Percentiles rank a stretch among this genome's conserved stretches.
Evolutionary conservation across 495 filamentous ascomycete species (phyloP).

Genomic region (Pyronema domesticum): DNA sequence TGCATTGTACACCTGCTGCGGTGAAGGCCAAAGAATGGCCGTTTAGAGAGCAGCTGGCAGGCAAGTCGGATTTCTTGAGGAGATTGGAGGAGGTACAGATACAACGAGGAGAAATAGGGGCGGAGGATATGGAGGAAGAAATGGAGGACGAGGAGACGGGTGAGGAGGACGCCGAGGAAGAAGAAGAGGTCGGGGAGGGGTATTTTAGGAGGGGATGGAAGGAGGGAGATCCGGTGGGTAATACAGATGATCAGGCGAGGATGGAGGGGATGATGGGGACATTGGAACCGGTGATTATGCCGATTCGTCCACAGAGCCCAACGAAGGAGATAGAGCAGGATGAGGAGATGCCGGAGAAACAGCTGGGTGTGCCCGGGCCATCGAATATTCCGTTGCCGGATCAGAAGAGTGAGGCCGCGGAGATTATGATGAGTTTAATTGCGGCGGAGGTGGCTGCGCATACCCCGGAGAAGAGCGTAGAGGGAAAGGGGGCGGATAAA

Average conservation of each 20-base stretch:
- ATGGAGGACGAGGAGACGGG: conserved; percentile 9
- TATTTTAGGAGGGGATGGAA: conserved; percentile 2
- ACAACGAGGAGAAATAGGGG: neutral
- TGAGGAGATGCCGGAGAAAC: too few relatives aligned
- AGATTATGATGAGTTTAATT: too few relatives aligned
- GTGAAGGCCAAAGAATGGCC: conserved; percentile 13
- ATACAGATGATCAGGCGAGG: conserved; percentile 4
- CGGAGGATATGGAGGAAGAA: conserved; percentile 1
- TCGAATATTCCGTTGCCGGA: too few relatives aligned
- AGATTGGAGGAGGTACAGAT: conserved; percentile 3
- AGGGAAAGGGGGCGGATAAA: too few relatives aligned
- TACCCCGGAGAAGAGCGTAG: too few relatives aligned
- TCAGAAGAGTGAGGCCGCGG: too few relatives aligned
- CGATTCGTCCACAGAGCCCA: neutral
- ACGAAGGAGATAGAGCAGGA: too few relatives aligned
- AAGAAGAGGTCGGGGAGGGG: conserved; percentile 1
- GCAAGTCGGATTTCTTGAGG: neutral
- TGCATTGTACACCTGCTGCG: conserved; percentile 13
- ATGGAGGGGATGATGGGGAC: neutral
- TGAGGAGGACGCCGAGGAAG: conserved; percentile 7
- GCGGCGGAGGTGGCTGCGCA: too few relatives aligned
- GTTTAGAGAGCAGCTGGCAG: conserved; percentile 1
- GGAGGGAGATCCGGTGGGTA: conserved; percentile 9
- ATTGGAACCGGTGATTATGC: neutral
- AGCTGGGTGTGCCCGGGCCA: too few relatives aligned